Conservation (phyloP, 306 rosid species). For the Malus sieversii region DNA sequence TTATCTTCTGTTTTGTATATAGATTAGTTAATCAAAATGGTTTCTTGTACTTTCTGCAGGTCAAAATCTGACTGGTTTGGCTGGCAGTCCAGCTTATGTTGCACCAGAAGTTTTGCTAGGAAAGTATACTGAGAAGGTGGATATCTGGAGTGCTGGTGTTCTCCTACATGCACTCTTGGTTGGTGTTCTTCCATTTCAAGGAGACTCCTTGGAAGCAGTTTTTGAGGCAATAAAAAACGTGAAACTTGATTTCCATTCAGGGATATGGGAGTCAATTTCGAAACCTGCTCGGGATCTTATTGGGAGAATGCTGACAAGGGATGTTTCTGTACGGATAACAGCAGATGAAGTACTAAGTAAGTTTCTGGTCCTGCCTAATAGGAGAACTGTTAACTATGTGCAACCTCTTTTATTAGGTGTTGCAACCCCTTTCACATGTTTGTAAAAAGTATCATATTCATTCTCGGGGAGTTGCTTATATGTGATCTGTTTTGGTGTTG, state of each 20-base stretch:
- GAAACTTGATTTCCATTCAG: constrained; percentile 66
- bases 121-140: constrained; percentile 81
- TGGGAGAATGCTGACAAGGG: constrained; percentile 93
- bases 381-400: neutral
- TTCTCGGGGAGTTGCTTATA: neutral
- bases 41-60: constrained; percentile 40
- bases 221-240: constrained; percentile 83
- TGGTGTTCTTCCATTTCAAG: constrained; percentile 84
- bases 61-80: constrained; percentile 86
- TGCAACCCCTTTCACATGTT: neutral
- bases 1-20: neutral
- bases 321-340: constrained; percentile 72
- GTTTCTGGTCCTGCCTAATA: constrained; percentile 22
- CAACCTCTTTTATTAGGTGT: neutral
- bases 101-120: constrained; percentile 92
- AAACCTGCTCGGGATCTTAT: constrained; percentile 89
- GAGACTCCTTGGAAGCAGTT: constrained; percentile 77
- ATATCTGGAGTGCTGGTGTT: constrained; percentile 98
- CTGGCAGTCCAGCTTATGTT: constrained; percentile 99
- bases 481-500: neutral
- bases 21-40: constrained; percentile 10
- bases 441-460: neutral
- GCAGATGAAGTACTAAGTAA: constrained; percentile 96
- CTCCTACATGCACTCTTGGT: constrained; percentile 83
- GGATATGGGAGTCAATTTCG: constrained; percentile 74